A percentile compares a stretch with the other conserved stretches of the same genome.
phyloP scores from a whole-genome alignment of 75 land plant species.

The Chamaecyparis obtusa region DNA sequence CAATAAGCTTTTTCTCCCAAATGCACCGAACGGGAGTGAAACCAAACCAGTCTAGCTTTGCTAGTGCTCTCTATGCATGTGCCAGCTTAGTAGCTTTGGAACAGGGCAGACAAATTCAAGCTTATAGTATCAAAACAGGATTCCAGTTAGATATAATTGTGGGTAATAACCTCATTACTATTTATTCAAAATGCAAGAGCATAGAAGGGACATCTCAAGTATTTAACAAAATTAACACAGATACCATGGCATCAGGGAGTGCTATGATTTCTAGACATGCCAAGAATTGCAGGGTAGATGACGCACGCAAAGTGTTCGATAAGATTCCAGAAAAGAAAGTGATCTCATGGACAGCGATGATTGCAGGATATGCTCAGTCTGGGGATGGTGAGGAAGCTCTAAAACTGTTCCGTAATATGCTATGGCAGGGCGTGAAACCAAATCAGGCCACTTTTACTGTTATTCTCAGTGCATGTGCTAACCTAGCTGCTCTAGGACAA shows the following conservation, averaged over 20 bases:
- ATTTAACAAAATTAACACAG: constrained; percentile 24
- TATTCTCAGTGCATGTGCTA: constrained; percentile 53
- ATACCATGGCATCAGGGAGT: neutral
- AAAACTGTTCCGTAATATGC: constrained; percentile 51
- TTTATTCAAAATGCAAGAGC: constrained; percentile 47
- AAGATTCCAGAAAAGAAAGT: constrained; percentile 53
- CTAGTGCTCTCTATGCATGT: constrained; percentile 53
- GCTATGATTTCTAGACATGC: neutral
- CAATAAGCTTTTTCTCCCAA: constrained; percentile 43
- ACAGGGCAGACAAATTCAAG: constrained; percentile 59
- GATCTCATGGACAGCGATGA: constrained; percentile 71
- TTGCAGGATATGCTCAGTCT: constrained; percentile 44
- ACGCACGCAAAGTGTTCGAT: constrained; percentile 36
- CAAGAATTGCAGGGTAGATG: constrained; percentile 29
- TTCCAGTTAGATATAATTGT: constrained; percentile 41
- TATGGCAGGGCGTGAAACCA: constrained; percentile 39
- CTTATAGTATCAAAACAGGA: constrained; percentile 34
- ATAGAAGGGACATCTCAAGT: constrained; percentile 23
- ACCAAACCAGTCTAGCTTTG: constrained; percentile 44
- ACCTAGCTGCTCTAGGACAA: constrained; percentile 48
- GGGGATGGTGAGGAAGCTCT: constrained; percentile 57
- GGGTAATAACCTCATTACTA: constrained; percentile 42
- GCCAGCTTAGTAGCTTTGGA: constrained; percentile 50
- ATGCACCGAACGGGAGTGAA: constrained; percentile 40
- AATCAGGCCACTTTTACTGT: constrained; percentile 41